Conservation (phyloP, 2,329 filamentous ascomycete genomes). For the Cyclaneusma minus region DNA sequence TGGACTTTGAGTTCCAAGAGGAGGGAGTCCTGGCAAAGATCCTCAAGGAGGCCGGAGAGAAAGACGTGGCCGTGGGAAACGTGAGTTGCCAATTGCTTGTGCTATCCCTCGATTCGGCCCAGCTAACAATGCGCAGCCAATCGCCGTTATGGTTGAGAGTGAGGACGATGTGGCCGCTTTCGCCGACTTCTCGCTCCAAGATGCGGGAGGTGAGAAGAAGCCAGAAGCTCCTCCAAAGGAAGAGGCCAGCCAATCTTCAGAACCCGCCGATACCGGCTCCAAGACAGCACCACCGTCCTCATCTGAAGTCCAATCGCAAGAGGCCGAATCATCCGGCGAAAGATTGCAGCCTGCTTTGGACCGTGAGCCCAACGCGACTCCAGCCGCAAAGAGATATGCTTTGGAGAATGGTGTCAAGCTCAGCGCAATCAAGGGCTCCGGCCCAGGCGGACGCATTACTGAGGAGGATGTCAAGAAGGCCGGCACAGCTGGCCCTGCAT, state of each 20-base stretch:
- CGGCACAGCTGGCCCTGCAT: conserved; percentile 31
- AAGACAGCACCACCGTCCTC: conserved; percentile 39
- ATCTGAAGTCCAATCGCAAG: conserved; percentile 35
- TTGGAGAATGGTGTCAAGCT: conserved; percentile 71
- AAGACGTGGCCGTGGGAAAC: conserved; percentile 86
- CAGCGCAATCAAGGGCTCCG: conserved; percentile 70
- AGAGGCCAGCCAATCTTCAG: conserved; percentile 45
- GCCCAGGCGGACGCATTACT: conserved; percentile 73
- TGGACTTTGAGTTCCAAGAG: conserved; percentile 99
- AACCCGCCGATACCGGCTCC: conserved; percentile 40
- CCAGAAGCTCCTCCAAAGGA: conserved; percentile 48
- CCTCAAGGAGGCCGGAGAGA: conserved; percentile 80
- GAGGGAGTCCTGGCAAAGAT: conserved; percentile 93
- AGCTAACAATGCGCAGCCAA: conserved; percentile 46
- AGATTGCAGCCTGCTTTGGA: conserved; percentile 73
- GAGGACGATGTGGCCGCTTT: conserved; percentile 77
- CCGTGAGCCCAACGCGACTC: conserved; percentile 58
- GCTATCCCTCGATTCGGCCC: conserved; percentile 1
- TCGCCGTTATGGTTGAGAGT: conserved; percentile 88
- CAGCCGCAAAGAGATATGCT: conserved; percentile 67
- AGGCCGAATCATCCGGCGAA: conserved; percentile 60
- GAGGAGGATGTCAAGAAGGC: conserved; percentile 89
- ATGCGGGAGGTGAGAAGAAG: conserved; percentile 74
- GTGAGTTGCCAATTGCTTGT: conserved; percentile 41
- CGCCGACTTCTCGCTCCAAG: conserved; percentile 72